phyloP scores from a whole-genome alignment of 805 yeast species.

The Candida arabinofermentans region DNA sequence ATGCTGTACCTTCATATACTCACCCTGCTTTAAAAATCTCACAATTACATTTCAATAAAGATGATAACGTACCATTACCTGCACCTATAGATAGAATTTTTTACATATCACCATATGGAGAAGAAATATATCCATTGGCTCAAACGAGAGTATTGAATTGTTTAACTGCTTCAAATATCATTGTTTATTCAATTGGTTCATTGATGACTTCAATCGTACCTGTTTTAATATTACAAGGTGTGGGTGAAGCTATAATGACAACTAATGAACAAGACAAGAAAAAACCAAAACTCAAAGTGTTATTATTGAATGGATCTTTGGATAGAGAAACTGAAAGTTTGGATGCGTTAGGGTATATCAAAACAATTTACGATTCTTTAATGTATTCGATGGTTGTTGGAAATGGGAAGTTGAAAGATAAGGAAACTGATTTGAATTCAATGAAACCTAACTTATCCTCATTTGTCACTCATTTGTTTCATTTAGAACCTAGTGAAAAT shows the following conservation, averaged over 20 bases:
- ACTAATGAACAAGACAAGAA: background rate
- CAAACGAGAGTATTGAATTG: constrained; percentile 55
- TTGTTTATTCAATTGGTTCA: constrained; percentile 82
- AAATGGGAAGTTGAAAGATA: constrained; percentile 7
- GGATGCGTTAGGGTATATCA: constrained; percentile 55
- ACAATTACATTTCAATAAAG: constrained; percentile 69
- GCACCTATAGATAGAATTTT: constrained; percentile 71
- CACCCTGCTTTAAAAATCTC: constrained; percentile 76
- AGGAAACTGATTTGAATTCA: constrained; percentile 31
- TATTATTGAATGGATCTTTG: constrained; percentile 66
- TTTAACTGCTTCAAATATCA: constrained; percentile 45
- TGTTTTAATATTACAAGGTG: constrained; percentile 65
- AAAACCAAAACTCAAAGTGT: constrained; percentile 41
- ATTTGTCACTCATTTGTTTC: constrained; percentile 62
- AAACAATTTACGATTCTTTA: constrained; percentile 52
- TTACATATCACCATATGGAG: constrained; percentile 84
- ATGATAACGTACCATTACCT: constrained; percentile 54
- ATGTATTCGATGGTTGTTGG: constrained; percentile 41
- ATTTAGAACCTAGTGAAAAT: constrained; percentile 43
- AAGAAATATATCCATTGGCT: constrained; percentile 76
- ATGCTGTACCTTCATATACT: constrained; percentile 64
- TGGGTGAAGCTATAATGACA: constrained; percentile 54
- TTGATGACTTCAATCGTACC: constrained; percentile 86
- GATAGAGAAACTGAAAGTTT: constrained; percentile 81
- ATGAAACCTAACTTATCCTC: constrained; percentile 13